Conservation (phyloP, 495 filamentous ascomycete species). For the Amphirosellinia nigrospora region DNA sequence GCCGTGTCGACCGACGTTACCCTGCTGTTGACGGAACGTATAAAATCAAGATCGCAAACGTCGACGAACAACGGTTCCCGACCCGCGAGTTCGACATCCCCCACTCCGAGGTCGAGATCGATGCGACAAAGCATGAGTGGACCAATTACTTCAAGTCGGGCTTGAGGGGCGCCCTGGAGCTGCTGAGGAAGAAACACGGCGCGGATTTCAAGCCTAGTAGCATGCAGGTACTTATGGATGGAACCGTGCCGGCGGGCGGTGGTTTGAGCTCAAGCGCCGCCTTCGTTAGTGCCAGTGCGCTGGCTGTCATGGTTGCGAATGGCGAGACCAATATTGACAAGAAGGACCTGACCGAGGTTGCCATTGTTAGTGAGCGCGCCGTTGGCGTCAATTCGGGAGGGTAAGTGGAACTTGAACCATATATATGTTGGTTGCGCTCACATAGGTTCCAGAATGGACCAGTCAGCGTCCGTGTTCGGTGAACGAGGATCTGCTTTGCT, state of each 20-base stretch:
- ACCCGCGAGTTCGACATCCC: conserved; percentile 77
- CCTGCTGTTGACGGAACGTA: conserved; percentile 41
- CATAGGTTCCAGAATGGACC: conserved; percentile 75
- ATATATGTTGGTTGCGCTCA: conserved; percentile 23
- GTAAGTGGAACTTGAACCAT: conserved; percentile 49
- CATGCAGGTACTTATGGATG: conserved; percentile 89
- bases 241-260: conserved; percentile 88
- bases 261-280: conserved; percentile 94
- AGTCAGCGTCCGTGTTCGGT: conserved; percentile 95
- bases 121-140: conserved; percentile 88
- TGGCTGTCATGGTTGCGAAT: conserved; percentile 88
- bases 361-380: conserved; percentile 90
- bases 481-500: conserved; percentile 83
- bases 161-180: conserved; percentile 76
- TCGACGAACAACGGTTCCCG: conserved; percentile 77
- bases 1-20: conserved; percentile 72
- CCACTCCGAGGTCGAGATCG: conserved; percentile 75
- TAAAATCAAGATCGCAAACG: conserved; percentile 72
- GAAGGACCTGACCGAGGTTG: conserved; percentile 85
- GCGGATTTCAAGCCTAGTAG: conserved; percentile 68
- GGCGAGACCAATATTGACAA: conserved; percentile 81
- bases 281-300: conserved; percentile 87
- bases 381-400: conserved; percentile 97
- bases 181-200: conserved; percentile 72
- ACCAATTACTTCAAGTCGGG: conserved; percentile 98